phyloP scores from a whole-genome alignment of 306 rosid genomes.

The Morella rubra region DNA sequence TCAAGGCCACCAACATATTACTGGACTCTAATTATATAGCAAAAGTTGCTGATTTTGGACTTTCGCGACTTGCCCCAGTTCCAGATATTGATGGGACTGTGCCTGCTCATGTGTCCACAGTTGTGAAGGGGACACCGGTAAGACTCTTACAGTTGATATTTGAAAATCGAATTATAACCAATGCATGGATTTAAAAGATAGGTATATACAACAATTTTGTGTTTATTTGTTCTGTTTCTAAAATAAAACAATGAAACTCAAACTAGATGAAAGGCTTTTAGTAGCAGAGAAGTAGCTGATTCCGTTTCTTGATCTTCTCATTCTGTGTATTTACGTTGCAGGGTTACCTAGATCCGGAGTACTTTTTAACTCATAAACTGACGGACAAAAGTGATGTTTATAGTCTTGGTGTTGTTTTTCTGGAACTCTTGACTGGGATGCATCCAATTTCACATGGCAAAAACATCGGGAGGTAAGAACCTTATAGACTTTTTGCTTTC shows the following conservation, averaged over 20 bases:
- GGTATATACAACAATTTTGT: not conserved
- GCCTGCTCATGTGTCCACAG: constrained; percentile 85
- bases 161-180: not conserved
- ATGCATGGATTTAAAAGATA: not conserved
- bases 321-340: constrained; percentile 30
- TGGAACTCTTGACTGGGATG: constrained; percentile 88
- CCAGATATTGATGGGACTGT: constrained; percentile 67
- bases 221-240: not conserved
- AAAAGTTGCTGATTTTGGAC: constrained; percentile 98
- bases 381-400: constrained; percentile 4
- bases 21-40: constrained; percentile 66
- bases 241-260: not conserved
- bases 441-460: constrained; percentile 96
- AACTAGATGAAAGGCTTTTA: not conserved
- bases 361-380: constrained; percentile 1
- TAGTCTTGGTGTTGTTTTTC: constrained; percentile 57
- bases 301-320: not conserved
- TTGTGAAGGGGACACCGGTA: constrained; percentile 98
- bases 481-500: constrained; percentile 3
- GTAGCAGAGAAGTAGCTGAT: not conserved
- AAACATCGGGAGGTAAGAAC: constrained; percentile 88
- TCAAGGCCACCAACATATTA: constrained; percentile 91
- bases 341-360: constrained; percentile 16
- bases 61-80: constrained; percentile 86
- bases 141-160: constrained; percentile 24